Base-by-base conservation (phyloP, 768 basidiomycete genomes). In the Tylopilus plumbeoviolaceoides region DNA sequence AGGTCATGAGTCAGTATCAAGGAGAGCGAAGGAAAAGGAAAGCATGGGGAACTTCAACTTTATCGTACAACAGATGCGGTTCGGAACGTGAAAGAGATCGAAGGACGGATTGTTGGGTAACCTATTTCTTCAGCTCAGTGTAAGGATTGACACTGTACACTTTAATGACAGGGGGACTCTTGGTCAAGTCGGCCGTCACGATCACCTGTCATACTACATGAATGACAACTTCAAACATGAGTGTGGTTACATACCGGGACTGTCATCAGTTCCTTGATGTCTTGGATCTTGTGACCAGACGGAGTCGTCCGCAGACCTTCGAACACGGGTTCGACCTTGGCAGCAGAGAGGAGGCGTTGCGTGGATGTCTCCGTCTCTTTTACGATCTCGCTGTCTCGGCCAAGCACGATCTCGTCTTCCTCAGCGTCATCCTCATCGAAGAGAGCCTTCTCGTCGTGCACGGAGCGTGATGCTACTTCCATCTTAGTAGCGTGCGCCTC, bases 81-180 rank as follows among this genome's bases (percentile, higher is more conserved):
- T 48, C 51, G 23, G 42, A 39, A 15, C 31, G 44, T 14, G 47
- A 51, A 53, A 53, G 21, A 40, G 49, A 44, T 31, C 17, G 14
- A 18, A 55, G 56, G 45, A 23, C 47, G 35, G 31, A 30, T 47
- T 9, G 30, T 39, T 12, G 56, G 48, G 55, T 51, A 51, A 50
- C 60, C 71, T 60, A 75, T 68, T 76, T 76, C 54, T 46, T 56
- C 38, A 45, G 57, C 44, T 57, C 61, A 39, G 90, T 85, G 69
- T 90, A 95, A 8, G 93, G 93, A 66, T 94, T 94, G 64, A 93
- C 89, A 63, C 91, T 93, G 77, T 94, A 94, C 52, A 98, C 93
- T 72, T 97, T 95, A 78, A 98, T 89, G 63, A 98, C 91, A 5
- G 94, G 94, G 38, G 94, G 94, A 61, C 89, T 92, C 82, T 95